Evolutionary conservation across 805 yeast genomes (phyloP), one percentile per base, ranked within the genome.

Genomic region (Yamadazyma paraphyllophila): DNA sequence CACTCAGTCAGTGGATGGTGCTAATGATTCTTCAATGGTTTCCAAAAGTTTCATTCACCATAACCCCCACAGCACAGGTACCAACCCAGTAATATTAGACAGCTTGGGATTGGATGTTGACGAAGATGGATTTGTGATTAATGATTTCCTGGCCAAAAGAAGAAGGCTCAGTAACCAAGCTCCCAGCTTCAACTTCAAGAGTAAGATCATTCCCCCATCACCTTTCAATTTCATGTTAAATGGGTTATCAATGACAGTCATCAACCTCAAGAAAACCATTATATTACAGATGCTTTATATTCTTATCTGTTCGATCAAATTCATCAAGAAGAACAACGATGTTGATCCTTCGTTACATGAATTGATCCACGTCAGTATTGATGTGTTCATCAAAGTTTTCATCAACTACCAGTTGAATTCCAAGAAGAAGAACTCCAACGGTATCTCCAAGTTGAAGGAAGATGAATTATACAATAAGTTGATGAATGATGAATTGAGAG

Each of bases 61-160:
- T 27, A 51, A 51, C 16, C 55, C 55, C n/a, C 55, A 51, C 39
- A 49, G 53, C 25, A 51, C 52, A 1, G 55, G 55, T 16, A 51
- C 55, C 4, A 51, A 51, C 30, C 55, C 59, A 8, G 52, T 60
- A 7, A 62, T 66, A n/a, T 60, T 67, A 60, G 67, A 63, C 39
- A 63, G 67, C 47, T 58, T 67, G 41, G 73, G 71, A 7, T 48
- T 70, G 25, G 74, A 69, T 52, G 65, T 68, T 14, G 74, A 72
- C 47, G 75, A 71, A 39, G 76, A 71, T 50, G 77, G 77, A 17
- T 69, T 69, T 53, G 70, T 71, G 5, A 69, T 71, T 12, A 71
- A 71, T 48, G 76, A 71, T 55, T 71, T 70, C 49, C 65, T 69
- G 7, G 73, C 64, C 2, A 70, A 69, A 51, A 54, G 73, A 42